These are phyloP conservation scores for Strobilomyces echinocephalus DNA, from an alignment of 768 basidiomycete genomes.

Conservation along the genomic window DNA sequence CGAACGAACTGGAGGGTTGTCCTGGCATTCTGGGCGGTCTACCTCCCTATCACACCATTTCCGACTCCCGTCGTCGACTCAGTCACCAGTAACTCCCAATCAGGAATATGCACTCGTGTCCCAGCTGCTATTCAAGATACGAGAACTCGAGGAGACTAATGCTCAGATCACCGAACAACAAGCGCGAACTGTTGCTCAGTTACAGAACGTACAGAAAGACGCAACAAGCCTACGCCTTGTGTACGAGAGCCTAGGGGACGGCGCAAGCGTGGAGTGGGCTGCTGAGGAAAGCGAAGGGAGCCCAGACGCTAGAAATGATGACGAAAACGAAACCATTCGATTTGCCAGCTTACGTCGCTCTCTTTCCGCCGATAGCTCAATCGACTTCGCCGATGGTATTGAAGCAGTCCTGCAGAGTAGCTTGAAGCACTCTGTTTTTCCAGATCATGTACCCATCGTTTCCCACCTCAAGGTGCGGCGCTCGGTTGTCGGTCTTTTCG, in stretches of 20 bases:
- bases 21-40: conserved; percentile 23
- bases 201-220: conserved; percentile 68
- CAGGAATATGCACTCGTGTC: conserved; percentile 56
- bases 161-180: conserved; percentile 62
- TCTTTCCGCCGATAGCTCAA: conserved; percentile 19
- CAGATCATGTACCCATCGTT: conserved; percentile 17
- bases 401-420: conserved; percentile 25
- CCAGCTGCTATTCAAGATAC: conserved; percentile 68
- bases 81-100: conserved; percentile 16
- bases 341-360: conserved; percentile 27
- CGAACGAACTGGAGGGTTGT: conserved; percentile 17
- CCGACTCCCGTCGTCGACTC: conserved; percentile 6
- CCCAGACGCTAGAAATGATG: conserved; percentile 23
- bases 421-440: conserved; percentile 11
- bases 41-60: conserved; percentile 20
- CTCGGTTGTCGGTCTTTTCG: conserved; percentile 62
- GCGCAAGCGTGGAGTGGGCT: conserved; percentile 36
- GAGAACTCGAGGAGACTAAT: conserved; percentile 74
- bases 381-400: conserved; percentile 21
- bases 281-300: conserved; percentile 42
- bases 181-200: conserved; percentile 50
- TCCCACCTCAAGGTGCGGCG: conserved; percentile 37
- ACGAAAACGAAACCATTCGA: conserved; percentile 30
- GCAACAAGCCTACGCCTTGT: conserved; percentile 63
- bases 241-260: conserved; percentile 64